Base-by-base conservation (phyloP, 2,329 filamentous ascomycete species). In the Trichoderma koningii region DNA sequence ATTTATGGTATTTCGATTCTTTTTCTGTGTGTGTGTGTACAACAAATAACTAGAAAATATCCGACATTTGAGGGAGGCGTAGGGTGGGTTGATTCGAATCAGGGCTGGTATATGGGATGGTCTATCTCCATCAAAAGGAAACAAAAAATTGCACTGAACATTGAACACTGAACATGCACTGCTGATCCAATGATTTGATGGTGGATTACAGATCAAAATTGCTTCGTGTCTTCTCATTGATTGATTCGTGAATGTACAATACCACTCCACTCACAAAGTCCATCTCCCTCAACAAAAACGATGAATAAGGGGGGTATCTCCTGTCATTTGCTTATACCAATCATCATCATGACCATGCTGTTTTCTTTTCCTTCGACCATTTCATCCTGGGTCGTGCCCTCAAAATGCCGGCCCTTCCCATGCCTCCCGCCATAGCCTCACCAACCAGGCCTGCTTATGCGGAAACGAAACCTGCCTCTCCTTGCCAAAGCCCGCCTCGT, bases 371-470 rank as follows among this genome's bases (percentile, higher is more conserved):
- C n/a, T n/a, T n/a, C n/a, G n/a, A n/a, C n/a, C n/a, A n/a, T n/a
- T n/a, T n/a, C n/a, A n/a, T n/a, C n/a, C n/a, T n/a, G n/a, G n/a
- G n/a, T n/a, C n/a, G n/a, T n/a, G 21, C 21, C 50, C 52, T 69
- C 61, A 89, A 34, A 89, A 70, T 5, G 80, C 81, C 15, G 92
- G 92, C 0, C 86, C 87, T 52, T 90, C 85, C 90, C 93, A 98
- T 21, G 83, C 85, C 69, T 97, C 93, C 66, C 94, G 83, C 65
- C 87, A 84, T 68, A 96, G 83, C 72, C 89, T 90, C 78, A 96
- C 90, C 67, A 94, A 83, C 77, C 93, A 96, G 7, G 92, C 88
- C 75, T 96, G 93, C 77, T 99, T 99, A 75, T 98, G 93, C 1
- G 93, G 89, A 69, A 99, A 93, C 1, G 88, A 85, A 57, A 98